These are phyloP conservation scores for Ploettnerulaceae sp. DNA, from an alignment of 2,329 filamentous ascomycete species.

Conservation along the genomic window DNA sequence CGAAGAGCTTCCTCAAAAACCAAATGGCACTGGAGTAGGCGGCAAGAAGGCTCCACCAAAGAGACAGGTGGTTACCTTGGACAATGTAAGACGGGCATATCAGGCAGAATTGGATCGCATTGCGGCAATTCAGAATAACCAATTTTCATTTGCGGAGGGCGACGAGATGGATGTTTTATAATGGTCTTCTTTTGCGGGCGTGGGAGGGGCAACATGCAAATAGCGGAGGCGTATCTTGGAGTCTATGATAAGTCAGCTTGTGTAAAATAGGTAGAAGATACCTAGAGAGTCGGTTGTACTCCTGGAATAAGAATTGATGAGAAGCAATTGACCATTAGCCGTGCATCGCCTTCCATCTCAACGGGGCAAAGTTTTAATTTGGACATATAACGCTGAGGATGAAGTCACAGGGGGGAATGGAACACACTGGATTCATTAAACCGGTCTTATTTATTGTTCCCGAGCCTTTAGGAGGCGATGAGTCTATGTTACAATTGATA, in stretches of 20 bases:
- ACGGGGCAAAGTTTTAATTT: too few relatives aligned
- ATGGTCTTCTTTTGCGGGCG: constrained; percentile 9
- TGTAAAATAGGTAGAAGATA: constrained; percentile 14
- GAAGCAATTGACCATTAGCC: background rate
- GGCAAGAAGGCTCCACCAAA: constrained; percentile 36
- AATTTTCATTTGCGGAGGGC: constrained; percentile 65
- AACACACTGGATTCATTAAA: constrained; percentile 4
- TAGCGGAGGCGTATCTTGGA: constrained; percentile 17
- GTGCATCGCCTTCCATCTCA: too few relatives aligned
- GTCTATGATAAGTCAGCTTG: constrained; percentile 8
- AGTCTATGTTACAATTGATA: constrained; percentile 27
- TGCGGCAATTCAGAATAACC: constrained; percentile 80
- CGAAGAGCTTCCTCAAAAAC: constrained; percentile 40
- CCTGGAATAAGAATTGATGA: background rate
- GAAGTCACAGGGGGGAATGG: too few relatives aligned
- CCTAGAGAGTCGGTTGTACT: constrained; percentile 2
- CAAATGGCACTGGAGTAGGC: constrained; percentile 27
- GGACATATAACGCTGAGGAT: too few relatives aligned
- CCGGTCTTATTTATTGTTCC: constrained; percentile 3
- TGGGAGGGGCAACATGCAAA: constrained; percentile 3
- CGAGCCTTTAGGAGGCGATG: constrained; percentile 6
- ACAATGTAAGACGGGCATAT: constrained; percentile 83
- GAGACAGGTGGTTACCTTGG: constrained; percentile 77
- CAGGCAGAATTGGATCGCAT: constrained; percentile 85
- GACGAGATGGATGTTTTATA: constrained; percentile 39